Base-by-base conservation (phyloP, 2,329 filamentous ascomycete species). In the Penicillium sp. region DNA sequence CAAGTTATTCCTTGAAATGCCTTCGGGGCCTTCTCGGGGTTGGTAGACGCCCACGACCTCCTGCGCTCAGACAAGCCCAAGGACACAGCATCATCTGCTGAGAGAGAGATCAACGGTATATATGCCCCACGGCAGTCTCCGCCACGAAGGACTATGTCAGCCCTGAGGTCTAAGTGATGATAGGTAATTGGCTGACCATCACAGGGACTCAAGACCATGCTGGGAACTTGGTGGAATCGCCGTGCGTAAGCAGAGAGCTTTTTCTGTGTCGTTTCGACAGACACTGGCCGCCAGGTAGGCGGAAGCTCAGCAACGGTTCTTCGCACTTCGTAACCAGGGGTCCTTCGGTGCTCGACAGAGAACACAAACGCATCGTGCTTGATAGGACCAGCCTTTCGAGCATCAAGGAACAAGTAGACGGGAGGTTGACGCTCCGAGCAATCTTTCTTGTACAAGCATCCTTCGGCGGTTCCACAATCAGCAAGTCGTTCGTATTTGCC, bases 351-450 rank as follows among this genome's bases (percentile, higher is more conserved):
- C 45, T 81, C 75, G 6, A 75, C 60, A 2, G 84, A 78, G 61
- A 89, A 85, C 0, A 87, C 80, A 61, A 85, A 86, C 2, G 67
- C 68, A 63, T 88, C 84, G 5, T 78, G 53, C 0, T 73, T 64
- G 0, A 76, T 67, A 26, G 78, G 67, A 0, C 79, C 79, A 33
- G 80, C 74, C 15, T 77, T 77, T 5, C 76, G 71, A 0, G 84
- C 81, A 51, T 88, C 83, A 3, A 85, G 70, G 62, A 86, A 87
- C 2, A 88, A 67, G 59, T 79, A 88, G 0, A 86, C 51, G 1
- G 73, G 64, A 8, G 61, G 7, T 12, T 23, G 8, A 31, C 14
- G 18, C 9, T 26, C 18, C 7, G 7, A 12, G 20, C 22, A 12
- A 15, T 20, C 49, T 49, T 71, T 78, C 61, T 77, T 80, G 67